phyloP scores from a whole-genome alignment of 2,329 filamentous ascomycete species.

The Colletotrichum sp. region DNA sequence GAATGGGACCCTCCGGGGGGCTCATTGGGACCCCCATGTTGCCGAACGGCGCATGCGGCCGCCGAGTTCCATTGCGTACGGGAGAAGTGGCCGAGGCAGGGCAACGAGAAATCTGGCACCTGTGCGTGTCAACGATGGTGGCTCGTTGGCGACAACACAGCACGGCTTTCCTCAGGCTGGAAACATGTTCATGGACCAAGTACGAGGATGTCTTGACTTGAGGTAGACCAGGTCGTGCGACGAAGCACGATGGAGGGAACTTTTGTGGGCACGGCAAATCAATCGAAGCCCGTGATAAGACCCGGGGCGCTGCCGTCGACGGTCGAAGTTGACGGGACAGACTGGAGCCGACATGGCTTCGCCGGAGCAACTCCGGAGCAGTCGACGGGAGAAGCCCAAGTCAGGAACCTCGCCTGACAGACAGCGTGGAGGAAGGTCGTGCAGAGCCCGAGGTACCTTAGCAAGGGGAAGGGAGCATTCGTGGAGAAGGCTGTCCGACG shows the following conservation, averaged over 20 bases:
- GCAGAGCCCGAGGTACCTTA: neutral
- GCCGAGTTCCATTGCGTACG: constrained; percentile 7
- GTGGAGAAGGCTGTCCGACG: neutral
- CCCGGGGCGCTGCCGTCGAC: neutral
- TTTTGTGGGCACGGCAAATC: neutral
- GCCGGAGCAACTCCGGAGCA: neutral
- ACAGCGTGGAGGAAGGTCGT: neutral
- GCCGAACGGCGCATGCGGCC: constrained; percentile 13
- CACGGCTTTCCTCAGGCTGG: neutral
- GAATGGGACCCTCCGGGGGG: neutral
- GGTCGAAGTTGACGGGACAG: neutral
- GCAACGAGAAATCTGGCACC: neutral
- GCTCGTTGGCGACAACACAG: neutral
- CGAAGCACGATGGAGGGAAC: neutral
- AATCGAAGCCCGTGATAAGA: neutral
- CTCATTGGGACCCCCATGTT: neutral
- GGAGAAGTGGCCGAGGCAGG: constrained; percentile 1
- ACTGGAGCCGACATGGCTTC: neutral
- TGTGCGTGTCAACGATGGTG: neutral
- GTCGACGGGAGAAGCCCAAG: neutral
- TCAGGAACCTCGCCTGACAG: neutral
- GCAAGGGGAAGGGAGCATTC: neutral
- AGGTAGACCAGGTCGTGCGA: neutral
- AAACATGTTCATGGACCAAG: neutral
- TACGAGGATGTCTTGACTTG: neutral